Evolutionary conservation across 352 stramenopile genomes (phyloP), one percentile per base, ranked within the genome.

Genomic region (Phytophthora pisi): DNA sequence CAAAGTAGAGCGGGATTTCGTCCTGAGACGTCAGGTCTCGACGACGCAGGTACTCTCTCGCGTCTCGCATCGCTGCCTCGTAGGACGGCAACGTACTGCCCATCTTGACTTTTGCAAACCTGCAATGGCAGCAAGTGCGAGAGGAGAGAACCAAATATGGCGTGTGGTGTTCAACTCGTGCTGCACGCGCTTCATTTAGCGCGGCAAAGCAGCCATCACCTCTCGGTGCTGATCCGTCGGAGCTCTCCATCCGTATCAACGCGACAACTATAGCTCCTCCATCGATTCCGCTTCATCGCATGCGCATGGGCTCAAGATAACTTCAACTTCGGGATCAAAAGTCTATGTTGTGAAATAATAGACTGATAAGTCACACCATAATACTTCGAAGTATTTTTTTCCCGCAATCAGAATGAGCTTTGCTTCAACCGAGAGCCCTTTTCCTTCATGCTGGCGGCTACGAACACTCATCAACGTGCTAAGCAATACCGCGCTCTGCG

Each of bases 1-100:
- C 79, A 28, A 86, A 88, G 54, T 86, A 88, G 16, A 88, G 57
- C 16, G 79, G 79, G 8, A 75, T 56, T 15, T 88, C 79, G 5
- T 88, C 77, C 15, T 86, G 64, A 5, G 79, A 88, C 8, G 56
- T 70, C 24, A 88, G 26, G 23, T 86, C 79, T 1, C 78, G 76
- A 18, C 71, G 76, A 6, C 71, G 70, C 15, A 86, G 51, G 10
- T 76, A 79, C 26, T 42, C 54, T 23, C 60, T 61, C 2, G 78
- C 72, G 4, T 81, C 57, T 5, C 62, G 64, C 70, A 84, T 84
- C 1, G 70, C 58, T 5, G 60, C 52, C 49, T 86, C 78, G 26
- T 86, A 86, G 16, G 60, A 74, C 34, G 70, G 70, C 51, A 75
- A 47, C 2, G 45, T 51, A 2, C n/a, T 31, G 5, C 72, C 64